phyloP scores from a whole-genome alignment of 2,329 filamentous ascomycete genomes.

The Diaporthe amygdali region DNA sequence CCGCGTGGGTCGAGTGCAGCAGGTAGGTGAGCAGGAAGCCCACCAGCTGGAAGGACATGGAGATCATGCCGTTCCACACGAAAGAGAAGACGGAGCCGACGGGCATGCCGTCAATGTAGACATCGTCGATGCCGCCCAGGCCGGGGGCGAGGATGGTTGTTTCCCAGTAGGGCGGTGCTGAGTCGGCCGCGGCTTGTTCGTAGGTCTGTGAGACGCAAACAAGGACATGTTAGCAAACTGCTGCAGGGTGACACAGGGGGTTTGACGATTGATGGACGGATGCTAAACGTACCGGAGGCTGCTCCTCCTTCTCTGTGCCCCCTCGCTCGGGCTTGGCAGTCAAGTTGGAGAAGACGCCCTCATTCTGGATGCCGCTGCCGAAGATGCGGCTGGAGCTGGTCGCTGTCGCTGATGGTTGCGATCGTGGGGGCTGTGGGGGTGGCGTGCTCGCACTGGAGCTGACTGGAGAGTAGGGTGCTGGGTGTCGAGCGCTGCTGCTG shows the following conservation, averaged over 20 bases:
- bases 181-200: slow-evolving; percentile 96
- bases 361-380: slow-evolving; percentile 78
- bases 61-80: slow-evolving; percentile 94
- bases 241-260: neutral
- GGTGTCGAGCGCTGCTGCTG: neutral
- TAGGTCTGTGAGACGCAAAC: slow-evolving; percentile 70
- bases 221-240: slow-evolving; percentile 38
- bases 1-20: slow-evolving; percentile 95
- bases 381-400: slow-evolving; percentile 50
- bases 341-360: slow-evolving; percentile 96
- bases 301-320: slow-evolving; percentile 82
- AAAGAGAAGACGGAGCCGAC: slow-evolving; percentile 89
- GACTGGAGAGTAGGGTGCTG: neutral
- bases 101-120: slow-evolving; percentile 95
- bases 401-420: slow-evolving; percentile 29
- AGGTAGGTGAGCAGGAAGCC: slow-evolving; percentile 98
- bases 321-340: slow-evolving; percentile 86
- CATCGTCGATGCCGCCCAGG: slow-evolving; percentile 87
- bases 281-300: slow-evolving; percentile 78
- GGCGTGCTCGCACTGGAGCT: slow-evolving; percentile 26
- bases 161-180: slow-evolving; percentile 98
- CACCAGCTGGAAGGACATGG: slow-evolving; percentile 95
- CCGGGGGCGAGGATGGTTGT: slow-evolving; percentile 96
- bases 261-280: neutral
- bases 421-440: slow-evolving; percentile 29